Conservation (phyloP, 306 rosid genomes). For the Sicyos baderoa region DNA sequence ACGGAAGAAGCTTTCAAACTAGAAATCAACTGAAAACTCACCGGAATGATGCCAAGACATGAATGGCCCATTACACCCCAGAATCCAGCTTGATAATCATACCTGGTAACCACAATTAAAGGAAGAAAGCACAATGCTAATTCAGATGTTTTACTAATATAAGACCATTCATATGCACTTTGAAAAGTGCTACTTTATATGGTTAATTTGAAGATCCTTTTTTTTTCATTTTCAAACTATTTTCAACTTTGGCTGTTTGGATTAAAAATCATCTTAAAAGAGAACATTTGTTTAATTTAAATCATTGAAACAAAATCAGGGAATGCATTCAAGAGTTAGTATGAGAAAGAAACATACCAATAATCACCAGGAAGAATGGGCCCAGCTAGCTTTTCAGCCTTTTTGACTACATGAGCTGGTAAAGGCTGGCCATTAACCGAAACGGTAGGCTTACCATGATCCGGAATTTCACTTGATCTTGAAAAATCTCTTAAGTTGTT, state of each 20-base stretch:
- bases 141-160: not conserved
- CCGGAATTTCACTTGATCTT: slow-evolving; percentile 23
- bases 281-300: not conserved
- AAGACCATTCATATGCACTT: not conserved
- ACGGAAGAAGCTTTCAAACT: not conserved
- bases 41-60: slow-evolving; percentile 53
- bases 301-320: not conserved
- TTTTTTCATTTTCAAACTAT: not conserved
- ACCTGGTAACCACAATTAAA: slow-evolving; percentile 27
- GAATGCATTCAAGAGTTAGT: not conserved
- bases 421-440: slow-evolving; percentile 35
- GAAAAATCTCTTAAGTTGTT: slow-evolving; percentile 32
- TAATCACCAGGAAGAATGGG: slow-evolving; percentile 42
- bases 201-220: not conserved
- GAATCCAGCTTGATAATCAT: slow-evolving; percentile 48
- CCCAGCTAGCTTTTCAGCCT: slow-evolving; percentile 47
- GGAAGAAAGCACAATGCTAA: not conserved
- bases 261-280: not conserved
- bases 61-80: slow-evolving; percentile 51
- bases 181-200: not conserved
- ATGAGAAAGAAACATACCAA: slow-evolving; percentile 27
- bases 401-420: slow-evolving; percentile 25
- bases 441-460: slow-evolving; percentile 28
- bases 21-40: slow-evolving; percentile 24
- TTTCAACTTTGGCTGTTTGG: not conserved